phyloP scores from a whole-genome alignment of 257 asterid species.

The Petunia secreta region DNA sequence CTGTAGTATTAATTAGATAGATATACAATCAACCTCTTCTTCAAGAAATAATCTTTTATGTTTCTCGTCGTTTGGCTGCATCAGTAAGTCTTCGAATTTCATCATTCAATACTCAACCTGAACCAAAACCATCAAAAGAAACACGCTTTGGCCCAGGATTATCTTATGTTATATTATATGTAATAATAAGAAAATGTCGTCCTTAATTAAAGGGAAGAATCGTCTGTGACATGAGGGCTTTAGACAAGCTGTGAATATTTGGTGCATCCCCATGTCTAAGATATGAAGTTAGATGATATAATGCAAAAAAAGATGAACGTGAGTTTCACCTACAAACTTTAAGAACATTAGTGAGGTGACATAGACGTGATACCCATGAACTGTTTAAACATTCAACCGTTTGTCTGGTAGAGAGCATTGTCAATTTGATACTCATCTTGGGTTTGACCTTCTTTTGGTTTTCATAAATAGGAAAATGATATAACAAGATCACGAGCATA shows the following conservation, averaged over 20 bases:
- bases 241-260: constrained; percentile 17
- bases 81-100: constrained; percentile 91
- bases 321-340: constrained; percentile 29
- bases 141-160: background rate
- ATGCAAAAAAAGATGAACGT: constrained; percentile 22
- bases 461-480: background rate
- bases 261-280: constrained; percentile 1
- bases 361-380: constrained; percentile 35
- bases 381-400: constrained; percentile 31
- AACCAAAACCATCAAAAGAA: background rate
- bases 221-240: no score
- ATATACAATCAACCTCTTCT: constrained; percentile 48
- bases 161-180: background rate
- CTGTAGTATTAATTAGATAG: background rate
- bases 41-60: constrained; percentile 50
- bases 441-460: background rate
- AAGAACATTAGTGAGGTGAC: constrained; percentile 24
- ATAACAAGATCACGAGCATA: background rate
- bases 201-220: no score
- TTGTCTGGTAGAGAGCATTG: background rate
- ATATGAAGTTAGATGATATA: background rate
- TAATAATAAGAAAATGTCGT: no score
- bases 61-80: constrained; percentile 70
- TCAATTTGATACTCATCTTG: background rate
- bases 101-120: constrained; percentile 34